phyloP scores from a whole-genome alignment of 495 filamentous ascomycete genomes.

The Aspergillus cristatus region DNA sequence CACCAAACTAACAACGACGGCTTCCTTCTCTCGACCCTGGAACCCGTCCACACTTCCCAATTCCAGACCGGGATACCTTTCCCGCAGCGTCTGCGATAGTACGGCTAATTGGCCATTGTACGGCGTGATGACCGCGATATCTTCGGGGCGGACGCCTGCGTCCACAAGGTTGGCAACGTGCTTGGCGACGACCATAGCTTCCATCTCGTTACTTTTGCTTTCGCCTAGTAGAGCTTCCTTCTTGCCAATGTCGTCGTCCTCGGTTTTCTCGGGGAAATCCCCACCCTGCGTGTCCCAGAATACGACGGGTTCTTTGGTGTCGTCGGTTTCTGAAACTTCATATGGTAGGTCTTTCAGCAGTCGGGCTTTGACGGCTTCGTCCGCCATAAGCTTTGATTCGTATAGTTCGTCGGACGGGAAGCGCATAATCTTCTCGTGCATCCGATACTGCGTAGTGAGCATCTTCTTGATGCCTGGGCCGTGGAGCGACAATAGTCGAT shows the following conservation, averaged over 20 bases:
- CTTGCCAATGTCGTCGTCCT: constrained; percentile 41
- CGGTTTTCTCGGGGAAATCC: constrained; percentile 62
- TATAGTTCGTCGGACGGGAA: constrained; percentile 91
- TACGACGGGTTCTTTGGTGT: constrained; percentile 77
- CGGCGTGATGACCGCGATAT: constrained; percentile 90
- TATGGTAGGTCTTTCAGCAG: constrained; percentile 74
- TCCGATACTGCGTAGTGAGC: constrained; percentile 97
- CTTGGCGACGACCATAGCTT: constrained; percentile 67
- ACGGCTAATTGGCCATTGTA: constrained; percentile 91
- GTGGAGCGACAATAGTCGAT: constrained; percentile 73
- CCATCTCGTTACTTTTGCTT: constrained; percentile 89
- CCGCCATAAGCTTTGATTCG: constrained; percentile 67
- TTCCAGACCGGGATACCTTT: constrained; percentile 74
- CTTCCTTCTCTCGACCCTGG: constrained; percentile 95
- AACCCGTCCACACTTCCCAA: constrained; percentile 94
- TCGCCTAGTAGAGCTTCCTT: constrained; percentile 57
- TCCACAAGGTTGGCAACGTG: constrained; percentile 69
- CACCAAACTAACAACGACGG: constrained; percentile 82
- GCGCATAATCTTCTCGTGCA: constrained; percentile 92
- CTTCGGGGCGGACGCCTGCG: constrained; percentile 67
- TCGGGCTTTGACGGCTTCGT: constrained; percentile 62
- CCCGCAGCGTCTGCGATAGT: constrained; percentile 64
- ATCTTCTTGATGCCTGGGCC: constrained; percentile 80
- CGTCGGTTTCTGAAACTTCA: constrained; percentile 69
- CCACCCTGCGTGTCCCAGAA: constrained; percentile 97